Evolutionary conservation across 306 rosid genomes (phyloP).

Genomic region (Comarum palustre): DNA sequence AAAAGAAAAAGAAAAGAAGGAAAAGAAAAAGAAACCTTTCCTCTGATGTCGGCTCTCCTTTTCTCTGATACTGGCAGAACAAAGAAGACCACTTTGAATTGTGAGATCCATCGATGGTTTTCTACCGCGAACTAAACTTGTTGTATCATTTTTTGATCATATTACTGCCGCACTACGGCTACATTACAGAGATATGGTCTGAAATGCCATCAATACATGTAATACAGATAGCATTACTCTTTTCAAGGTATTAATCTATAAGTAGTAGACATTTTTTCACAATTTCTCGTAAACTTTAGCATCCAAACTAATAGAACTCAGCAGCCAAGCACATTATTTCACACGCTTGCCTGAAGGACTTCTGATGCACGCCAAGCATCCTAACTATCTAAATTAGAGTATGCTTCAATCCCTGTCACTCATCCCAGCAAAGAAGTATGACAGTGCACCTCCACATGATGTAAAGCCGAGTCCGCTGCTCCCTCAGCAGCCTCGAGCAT

Average conservation of each 20-base stretch:
- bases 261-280: background rate
- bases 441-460: conserved; percentile 95
- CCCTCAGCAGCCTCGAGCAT: conserved; percentile 45
- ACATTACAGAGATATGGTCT: background rate
- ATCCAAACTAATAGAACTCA: conserved; percentile 10
- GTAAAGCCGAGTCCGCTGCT: conserved; percentile 68
- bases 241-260: background rate
- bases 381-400: background rate
- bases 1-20: background rate
- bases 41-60: background rate
- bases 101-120: background rate
- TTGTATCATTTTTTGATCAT: too few relatives aligned
- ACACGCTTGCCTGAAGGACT: background rate
- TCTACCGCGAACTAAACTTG: background rate
- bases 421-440: conserved; percentile 76
- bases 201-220: background rate
- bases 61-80: background rate
- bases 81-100: background rate
- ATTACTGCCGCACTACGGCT: background rate
- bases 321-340: background rate
- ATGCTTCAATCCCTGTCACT: conserved; percentile 22
- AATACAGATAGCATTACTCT: background rate
- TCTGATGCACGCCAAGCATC: background rate
- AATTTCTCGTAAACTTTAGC: background rate
- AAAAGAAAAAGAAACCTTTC: background rate